Base-by-base conservation (phyloP, 2,329 filamentous ascomycete species). In the Monosporascus sp. region DNA sequence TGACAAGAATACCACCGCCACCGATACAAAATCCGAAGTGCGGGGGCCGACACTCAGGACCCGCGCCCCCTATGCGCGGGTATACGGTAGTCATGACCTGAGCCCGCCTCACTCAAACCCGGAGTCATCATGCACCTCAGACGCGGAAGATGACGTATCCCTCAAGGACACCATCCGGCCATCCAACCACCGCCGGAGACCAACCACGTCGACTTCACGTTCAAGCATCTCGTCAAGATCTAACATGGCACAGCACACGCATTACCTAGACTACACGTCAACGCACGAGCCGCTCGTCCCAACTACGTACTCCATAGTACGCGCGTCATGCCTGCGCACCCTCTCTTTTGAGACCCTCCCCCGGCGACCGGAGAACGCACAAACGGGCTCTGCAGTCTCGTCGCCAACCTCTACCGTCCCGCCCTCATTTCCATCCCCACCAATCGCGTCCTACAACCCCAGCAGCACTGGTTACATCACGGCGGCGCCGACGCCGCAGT, bases 211-310 rank as follows among this genome's bases (percentile, higher is more conserved):
- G 0, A 67, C 73, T 2, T 82, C 80, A 1, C 75, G 76, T 46
- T 82, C 79, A 4, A 82, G 78, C 64, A 71, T 71, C 22, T 81
- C 78, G 47, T 82, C 78, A 5, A 70, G 71, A n/a, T 73, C 74
- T 15, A 72, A 72, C 55, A 63, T 73, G 35, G 70, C 74, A 35
- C 76, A 77, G 43, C 85, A 88, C 60, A 80, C 80, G 5, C 85
- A 88, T 63, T 86, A 81, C 60, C 72, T 87, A 49, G 81, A 86
- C 63, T 88, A 87, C 64, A 87, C 83, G 5, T 87, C 85, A 1
- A 86, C 83, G 5, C 83, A 87, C 64, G 84, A 87, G 56, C 83
- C 85, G 3, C 72, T 83, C 4, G 72, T 79, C 1, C 75, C 82
- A 15, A 73, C 75, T n/a, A 85, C 83, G 7, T 88, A 86, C 69